phyloP scores from a whole-genome alignment of 1,284 basidiomycete genomes.

The Termitomyces sp. region DNA sequence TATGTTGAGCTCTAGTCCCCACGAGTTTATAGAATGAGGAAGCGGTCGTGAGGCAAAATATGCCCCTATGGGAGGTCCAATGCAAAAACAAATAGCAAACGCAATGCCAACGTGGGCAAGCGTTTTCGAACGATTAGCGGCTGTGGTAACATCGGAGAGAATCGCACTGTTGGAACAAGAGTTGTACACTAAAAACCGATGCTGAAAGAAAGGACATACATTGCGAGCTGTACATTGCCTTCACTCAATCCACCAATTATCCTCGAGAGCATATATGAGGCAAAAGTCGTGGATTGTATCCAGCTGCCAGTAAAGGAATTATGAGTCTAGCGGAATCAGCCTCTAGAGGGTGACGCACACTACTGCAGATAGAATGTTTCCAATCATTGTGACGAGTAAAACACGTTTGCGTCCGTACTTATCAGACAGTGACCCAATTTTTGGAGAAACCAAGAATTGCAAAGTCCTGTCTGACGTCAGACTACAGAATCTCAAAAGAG shows the following conservation, averaged over 20 bases:
- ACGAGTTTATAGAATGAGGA: constrained; percentile 49
- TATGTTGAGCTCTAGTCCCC: constrained; percentile 71
- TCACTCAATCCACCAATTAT: constrained; percentile 87
- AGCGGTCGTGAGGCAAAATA: constrained; percentile 74
- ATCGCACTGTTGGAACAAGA: constrained; percentile 59
- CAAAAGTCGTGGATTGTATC: constrained; percentile 83
- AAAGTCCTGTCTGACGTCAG: constrained; percentile 50
- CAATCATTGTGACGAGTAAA: constrained; percentile 80
- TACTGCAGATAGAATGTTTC: constrained; percentile 83
- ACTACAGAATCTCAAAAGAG: not conserved
- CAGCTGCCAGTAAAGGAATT: constrained; percentile 45
- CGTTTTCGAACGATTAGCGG: constrained; percentile 72
- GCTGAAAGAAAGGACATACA: constrained; percentile 40
- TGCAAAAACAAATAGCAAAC: constrained; percentile 88
- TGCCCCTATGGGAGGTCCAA: constrained; percentile 79
- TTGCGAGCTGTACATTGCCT: constrained; percentile 80
- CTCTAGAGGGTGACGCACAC: constrained; percentile 48
- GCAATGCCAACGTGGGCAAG: constrained; percentile 92
- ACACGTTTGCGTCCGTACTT: constrained; percentile 80
- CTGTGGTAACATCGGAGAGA: constrained; percentile 80
- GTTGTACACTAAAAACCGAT: not conserved
- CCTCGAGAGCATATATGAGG: constrained; percentile 82
- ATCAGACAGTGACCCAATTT: constrained; percentile 79
- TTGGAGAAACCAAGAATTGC: constrained; percentile 83
- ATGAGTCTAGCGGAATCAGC: not conserved